Evolutionary conservation across 805 yeast genomes (phyloP).

Genomic region (Barnettozyma sucrosica): DNA sequence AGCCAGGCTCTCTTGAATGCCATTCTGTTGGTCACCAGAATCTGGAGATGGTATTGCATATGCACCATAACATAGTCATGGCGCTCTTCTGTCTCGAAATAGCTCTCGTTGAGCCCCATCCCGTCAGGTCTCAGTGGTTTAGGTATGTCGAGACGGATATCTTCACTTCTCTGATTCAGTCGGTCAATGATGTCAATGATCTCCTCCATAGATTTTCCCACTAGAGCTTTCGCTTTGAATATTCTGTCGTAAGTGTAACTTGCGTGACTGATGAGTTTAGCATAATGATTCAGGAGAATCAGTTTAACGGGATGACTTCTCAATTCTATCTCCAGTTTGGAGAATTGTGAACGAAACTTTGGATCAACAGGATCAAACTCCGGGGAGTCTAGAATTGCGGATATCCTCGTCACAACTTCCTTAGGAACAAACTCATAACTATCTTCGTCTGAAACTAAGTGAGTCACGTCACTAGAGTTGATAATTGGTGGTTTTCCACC

Average conservation of each 20-base stretch:
- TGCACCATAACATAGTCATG: slow-evolving; percentile 15
- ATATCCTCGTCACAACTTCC: slow-evolving; percentile 8
- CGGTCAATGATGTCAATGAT: slow-evolving; percentile 15
- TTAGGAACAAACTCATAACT: slow-evolving; percentile 11
- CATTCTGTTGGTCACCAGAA: slow-evolving; percentile 23
- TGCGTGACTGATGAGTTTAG: slow-evolving; percentile 10
- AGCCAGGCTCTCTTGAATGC: slow-evolving; percentile 24
- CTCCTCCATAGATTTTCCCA: slow-evolving; percentile 14
- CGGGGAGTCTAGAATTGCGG: not conserved
- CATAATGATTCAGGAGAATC: slow-evolving; percentile 9
- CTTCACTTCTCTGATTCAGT: slow-evolving; percentile 15
- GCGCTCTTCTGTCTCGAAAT: not conserved
- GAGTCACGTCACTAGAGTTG: slow-evolving; percentile 32
- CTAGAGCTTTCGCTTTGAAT: slow-evolving; percentile 18
- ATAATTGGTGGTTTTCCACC: slow-evolving; percentile 46
- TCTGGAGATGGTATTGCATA: slow-evolving; percentile 16
- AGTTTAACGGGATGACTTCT: slow-evolving; percentile 7
- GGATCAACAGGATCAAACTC: slow-evolving; percentile 1
- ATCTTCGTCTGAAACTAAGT: slow-evolving; percentile 3
- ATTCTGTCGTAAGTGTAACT: slow-evolving; percentile 16
- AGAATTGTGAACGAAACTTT: not conserved
- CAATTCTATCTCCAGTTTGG: not conserved
- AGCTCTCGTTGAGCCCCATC: not conserved
- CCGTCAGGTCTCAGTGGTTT: slow-evolving; percentile 13
- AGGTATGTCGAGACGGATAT: slow-evolving; percentile 10